Conservation (phyloP, 2,329 filamentous ascomycete genomes). For the Venturia effusa region DNA sequence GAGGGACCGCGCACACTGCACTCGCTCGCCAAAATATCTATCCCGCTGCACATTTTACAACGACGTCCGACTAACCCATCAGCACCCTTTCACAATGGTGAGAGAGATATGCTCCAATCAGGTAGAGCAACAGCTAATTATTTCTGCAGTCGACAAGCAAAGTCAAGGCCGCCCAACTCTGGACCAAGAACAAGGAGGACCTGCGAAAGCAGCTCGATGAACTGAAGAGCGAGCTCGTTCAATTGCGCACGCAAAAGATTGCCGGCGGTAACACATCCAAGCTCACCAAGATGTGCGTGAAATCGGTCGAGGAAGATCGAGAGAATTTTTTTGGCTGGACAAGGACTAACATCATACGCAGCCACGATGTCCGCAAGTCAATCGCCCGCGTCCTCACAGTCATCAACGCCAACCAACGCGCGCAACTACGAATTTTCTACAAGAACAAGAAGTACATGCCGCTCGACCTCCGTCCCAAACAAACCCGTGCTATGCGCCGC, state of each 20-base stretch:
- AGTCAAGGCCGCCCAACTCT: slow-evolving; percentile 95
- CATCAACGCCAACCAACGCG: slow-evolving; percentile 99
- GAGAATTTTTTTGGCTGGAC: slow-evolving; percentile 8
- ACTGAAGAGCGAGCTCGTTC: slow-evolving; percentile 91
- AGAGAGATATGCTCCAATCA: not conserved
- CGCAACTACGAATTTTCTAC: slow-evolving; percentile 98
- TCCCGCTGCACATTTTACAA: not conserved
- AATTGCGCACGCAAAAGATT: slow-evolving; percentile 98
- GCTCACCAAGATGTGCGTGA: slow-evolving; percentile 88
- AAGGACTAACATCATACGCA: slow-evolving; percentile 27
- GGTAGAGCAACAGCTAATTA: not conserved
- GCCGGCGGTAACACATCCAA: slow-evolving; percentile 84
- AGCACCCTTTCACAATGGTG: slow-evolving; percentile 4
- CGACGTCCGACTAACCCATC: not conserved
- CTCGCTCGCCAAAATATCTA: not conserved
- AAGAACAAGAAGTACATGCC: slow-evolving; percentile 99
- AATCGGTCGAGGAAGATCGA: slow-evolving; percentile 16
- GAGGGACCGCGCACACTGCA: too few species aligned
- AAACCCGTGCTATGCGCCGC: slow-evolving; percentile 96
- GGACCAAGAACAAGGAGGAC: slow-evolving; percentile 99
- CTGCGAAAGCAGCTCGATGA: slow-evolving; percentile 90
- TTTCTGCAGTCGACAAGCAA: slow-evolving; percentile 46
- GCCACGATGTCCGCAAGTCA: slow-evolving; percentile 98
- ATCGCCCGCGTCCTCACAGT: slow-evolving; percentile 98
- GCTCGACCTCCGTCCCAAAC: slow-evolving; percentile 96